Evolutionary conservation across 2,329 filamentous ascomycete species (phyloP).

Genomic region (Cladophialophora psammophila): DNA sequence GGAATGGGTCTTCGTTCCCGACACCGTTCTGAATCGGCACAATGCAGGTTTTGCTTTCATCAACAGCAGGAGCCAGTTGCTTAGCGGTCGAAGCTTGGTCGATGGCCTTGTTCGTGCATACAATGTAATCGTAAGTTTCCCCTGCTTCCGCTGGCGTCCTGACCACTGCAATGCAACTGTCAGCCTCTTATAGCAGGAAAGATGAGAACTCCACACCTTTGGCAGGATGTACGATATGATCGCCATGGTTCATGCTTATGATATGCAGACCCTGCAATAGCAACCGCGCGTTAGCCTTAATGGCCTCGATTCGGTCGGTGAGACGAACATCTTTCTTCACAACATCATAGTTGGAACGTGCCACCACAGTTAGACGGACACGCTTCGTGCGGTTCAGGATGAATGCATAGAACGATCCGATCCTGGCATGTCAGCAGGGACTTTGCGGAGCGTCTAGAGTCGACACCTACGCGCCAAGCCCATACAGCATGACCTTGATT

Average conservation of each 20-base stretch:
- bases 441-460: neutral
- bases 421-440: constrained; percentile 48
- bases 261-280: constrained; percentile 50
- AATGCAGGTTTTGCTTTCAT: constrained; percentile 46
- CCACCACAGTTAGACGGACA: constrained; percentile 53
- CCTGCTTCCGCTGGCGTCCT: constrained; percentile 47
- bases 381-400: constrained; percentile 54
- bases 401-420: constrained; percentile 66
- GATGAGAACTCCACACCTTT: constrained; percentile 46
- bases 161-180: constrained; percentile 44
- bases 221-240: constrained; percentile 45
- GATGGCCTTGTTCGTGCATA: constrained; percentile 54
- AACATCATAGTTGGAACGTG: constrained; percentile 56
- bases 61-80: constrained; percentile 48
- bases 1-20: constrained; percentile 52
- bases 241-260: constrained; percentile 52
- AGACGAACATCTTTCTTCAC: constrained; percentile 49
- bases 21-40: constrained; percentile 54
- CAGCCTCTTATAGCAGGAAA: constrained; percentile 7
- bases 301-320: neutral
- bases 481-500: constrained; percentile 59
- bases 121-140: constrained; percentile 46
- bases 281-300: neutral
- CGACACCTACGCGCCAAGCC: constrained; percentile 60
- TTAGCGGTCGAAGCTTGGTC: constrained; percentile 50